Percentiles rank a stretch among this genome's conserved stretches.
Evolutionary conservation across 306 rosid genomes (phyloP).

Genomic region (Castanospermum australe): DNA sequence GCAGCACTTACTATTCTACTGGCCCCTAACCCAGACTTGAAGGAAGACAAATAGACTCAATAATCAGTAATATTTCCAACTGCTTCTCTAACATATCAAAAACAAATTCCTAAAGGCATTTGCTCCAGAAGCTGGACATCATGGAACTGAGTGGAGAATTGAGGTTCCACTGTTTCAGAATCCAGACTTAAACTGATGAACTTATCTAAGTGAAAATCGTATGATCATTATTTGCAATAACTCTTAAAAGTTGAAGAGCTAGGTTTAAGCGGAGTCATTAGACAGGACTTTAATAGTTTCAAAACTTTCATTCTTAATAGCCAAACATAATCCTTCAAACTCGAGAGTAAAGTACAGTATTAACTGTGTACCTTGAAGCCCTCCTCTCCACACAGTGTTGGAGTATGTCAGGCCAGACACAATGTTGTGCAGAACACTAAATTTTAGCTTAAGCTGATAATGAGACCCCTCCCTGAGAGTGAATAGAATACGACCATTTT

Average conservation of each 20-base stretch:
- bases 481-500: slow-evolving; percentile 51
- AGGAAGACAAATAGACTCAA: not conserved
- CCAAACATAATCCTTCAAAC: not conserved
- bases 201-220: not conserved
- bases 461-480: slow-evolving; percentile 73
- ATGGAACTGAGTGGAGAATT: not conserved
- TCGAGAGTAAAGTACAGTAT: not conserved
- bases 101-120: not conserved
- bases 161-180: too few species aligned
- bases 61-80: not conserved
- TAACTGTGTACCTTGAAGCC: slow-evolving; percentile 64
- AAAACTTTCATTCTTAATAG: not conserved
- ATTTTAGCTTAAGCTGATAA: slow-evolving; percentile 72
- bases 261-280: not conserved
- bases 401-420: slow-evolving; percentile 87
- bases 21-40: not conserved
- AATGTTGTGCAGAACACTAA: slow-evolving; percentile 86
- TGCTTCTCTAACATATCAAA: not conserved
- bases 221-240: not conserved
- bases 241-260: not conserved
- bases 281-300: not conserved
- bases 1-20: not conserved
- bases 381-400: slow-evolving; percentile 91
- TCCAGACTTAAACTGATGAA: not conserved
- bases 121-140: not conserved